Evolutionary conservation across 1,284 basidiomycete species (phyloP).

Genomic region (Chondrostereum purpureum): DNA sequence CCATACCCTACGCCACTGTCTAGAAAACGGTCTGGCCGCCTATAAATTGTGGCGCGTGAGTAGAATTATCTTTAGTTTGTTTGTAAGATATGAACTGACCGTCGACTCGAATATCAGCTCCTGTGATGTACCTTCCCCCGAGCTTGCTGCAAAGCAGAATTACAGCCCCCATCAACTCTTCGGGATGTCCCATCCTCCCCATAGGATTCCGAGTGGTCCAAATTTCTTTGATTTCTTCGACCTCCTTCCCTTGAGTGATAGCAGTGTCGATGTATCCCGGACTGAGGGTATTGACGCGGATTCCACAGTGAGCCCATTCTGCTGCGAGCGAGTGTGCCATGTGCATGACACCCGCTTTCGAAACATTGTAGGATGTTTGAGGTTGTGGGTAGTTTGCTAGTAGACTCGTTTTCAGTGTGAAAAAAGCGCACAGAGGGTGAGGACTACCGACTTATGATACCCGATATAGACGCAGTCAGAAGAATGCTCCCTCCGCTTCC

Average conservation of each 20-base stretch:
- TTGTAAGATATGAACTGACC: constrained; percentile 22
- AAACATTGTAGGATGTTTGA: constrained; percentile 29
- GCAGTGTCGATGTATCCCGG: constrained; percentile 41
- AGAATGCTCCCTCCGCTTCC: constrained; percentile 33
- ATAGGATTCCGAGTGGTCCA: constrained; percentile 34
- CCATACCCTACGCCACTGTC: too few relatives aligned
- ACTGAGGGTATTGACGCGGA: constrained; percentile 35
- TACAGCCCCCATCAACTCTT: constrained; percentile 31
- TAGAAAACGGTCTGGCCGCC: not conserved
- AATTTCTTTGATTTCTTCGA: constrained; percentile 23
- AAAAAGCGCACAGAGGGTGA: too few relatives aligned
- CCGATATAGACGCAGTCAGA: constrained; percentile 36
- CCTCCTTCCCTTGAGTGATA: constrained; percentile 28
- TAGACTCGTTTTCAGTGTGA: too few relatives aligned
- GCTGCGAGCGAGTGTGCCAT: constrained; percentile 28
- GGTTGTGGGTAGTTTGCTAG: constrained; percentile 33
- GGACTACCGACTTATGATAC: constrained; percentile 60
- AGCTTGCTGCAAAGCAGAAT: constrained; percentile 32
- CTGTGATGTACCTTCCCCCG: constrained; percentile 38
- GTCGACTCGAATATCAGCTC: constrained; percentile 33
- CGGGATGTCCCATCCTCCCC: constrained; percentile 34
- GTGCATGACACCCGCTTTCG: constrained; percentile 27
- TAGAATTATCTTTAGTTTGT: not conserved
- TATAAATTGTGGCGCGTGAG: too few relatives aligned
- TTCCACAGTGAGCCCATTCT: constrained; percentile 35